phyloP scores from a whole-genome alignment of 2,329 filamentous ascomycete species.

The Colletotrichum chlorophyti region DNA sequence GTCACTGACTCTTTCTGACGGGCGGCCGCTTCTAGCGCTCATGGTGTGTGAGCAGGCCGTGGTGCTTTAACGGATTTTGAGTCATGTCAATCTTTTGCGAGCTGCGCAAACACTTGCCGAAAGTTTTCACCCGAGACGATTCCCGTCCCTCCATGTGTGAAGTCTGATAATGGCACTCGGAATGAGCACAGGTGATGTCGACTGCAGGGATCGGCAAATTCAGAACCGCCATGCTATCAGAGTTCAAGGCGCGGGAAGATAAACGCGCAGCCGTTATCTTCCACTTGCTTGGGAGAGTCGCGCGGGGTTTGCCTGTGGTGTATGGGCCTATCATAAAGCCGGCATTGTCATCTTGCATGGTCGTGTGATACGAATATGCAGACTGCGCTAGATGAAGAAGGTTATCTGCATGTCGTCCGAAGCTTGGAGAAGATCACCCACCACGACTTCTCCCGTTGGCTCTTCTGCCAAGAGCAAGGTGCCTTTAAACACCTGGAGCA shows the following conservation, averaged over 20 bases:
- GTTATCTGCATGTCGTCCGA: not conserved
- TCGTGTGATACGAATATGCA: constrained; percentile 2
- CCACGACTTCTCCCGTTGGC: not conserved
- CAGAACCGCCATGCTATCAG: not conserved
- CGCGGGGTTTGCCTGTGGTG: constrained; percentile 1
- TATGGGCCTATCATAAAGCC: constrained; percentile 3
- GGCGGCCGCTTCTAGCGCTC: not conserved
- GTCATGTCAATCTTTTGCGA: not conserved
- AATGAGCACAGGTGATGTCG: not conserved
- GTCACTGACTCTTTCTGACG: not conserved
- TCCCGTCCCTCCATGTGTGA: not conserved
- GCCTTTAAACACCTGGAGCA: not conserved
- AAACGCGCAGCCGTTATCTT: not conserved
- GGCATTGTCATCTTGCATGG: constrained; percentile 12
- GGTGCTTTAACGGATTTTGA: not conserved
- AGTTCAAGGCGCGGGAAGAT: not conserved
- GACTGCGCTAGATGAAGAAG: not conserved
- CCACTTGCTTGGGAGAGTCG: not conserved
- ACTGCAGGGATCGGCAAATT: not conserved
- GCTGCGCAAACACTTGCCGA: not conserved
- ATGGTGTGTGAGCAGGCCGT: not conserved
- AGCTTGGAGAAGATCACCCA: not conserved
- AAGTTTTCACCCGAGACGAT: constrained; percentile 9
- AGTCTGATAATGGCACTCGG: not conserved
- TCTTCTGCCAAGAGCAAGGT: too few relatives aligned